Conservation (phyloP, 345 rosid species). For the Gossypium sturtianum region DNA sequence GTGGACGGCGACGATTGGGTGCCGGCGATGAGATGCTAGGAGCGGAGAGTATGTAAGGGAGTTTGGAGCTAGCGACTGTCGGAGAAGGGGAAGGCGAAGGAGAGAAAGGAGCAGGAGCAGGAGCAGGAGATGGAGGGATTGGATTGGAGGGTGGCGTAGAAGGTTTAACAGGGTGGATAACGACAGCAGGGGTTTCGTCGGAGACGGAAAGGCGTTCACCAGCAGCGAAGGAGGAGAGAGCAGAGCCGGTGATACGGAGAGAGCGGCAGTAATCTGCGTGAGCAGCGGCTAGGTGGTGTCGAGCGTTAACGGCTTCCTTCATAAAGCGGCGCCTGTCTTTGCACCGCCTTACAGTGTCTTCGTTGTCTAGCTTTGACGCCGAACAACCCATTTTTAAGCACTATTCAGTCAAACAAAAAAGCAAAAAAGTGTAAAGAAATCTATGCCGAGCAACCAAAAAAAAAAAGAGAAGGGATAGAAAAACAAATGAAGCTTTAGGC, state of each 20-base stretch:
- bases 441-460: no score
- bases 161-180: conserved; percentile 41
- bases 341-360: conserved; percentile 85
- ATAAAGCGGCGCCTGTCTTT: conserved; percentile 95
- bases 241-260: conserved; percentile 78
- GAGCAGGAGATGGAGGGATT: conserved; percentile 44
- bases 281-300: conserved; percentile 83
- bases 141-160: conserved; percentile 18
- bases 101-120: conserved; percentile 31
- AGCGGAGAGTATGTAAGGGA: conserved; percentile 52
- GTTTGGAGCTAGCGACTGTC: conserved; percentile 43
- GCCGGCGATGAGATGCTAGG: conserved; percentile 17
- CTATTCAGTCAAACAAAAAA: background rate
- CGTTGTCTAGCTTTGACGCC: conserved; percentile 90
- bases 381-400: conserved; percentile 68
- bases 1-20: conserved; percentile 36
- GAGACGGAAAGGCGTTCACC: conserved; percentile 80
- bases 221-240: conserved; percentile 72
- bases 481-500: background rate
- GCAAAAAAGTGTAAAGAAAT: background rate
- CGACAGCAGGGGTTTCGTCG: conserved; percentile 76
- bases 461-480: no score
- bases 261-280: conserved; percentile 93
- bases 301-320: conserved; percentile 76
- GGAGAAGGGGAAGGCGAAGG: conserved; percentile 36